Evolutionary conservation across 805 yeast genomes (phyloP).

Genomic region (Priceomyces haplophilus): DNA sequence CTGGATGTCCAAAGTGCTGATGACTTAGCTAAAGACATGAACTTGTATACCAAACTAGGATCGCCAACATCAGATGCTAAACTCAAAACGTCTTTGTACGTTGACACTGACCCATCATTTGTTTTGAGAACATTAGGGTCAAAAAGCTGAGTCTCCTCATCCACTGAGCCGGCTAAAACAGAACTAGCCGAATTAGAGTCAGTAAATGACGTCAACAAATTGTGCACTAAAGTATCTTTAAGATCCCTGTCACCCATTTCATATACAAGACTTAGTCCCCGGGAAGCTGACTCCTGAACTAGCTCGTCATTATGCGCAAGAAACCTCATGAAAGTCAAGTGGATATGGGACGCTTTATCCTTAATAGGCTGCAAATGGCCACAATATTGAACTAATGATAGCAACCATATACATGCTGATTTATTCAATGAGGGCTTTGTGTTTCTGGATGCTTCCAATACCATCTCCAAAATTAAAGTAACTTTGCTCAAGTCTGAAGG

Average conservation of each 20-base stretch:
- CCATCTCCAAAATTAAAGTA: conserved; percentile 40
- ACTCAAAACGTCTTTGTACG: conserved; percentile 84
- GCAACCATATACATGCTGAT: conserved; percentile 81
- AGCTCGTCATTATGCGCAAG: conserved; percentile 80
- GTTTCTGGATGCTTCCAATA: conserved; percentile 52
- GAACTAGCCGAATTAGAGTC: conserved; percentile 51
- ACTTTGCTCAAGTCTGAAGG: conserved; percentile 18
- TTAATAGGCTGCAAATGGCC: conserved; percentile 43
- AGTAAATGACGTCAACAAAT: conserved; percentile 73
- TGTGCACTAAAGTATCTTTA: conserved; percentile 70
- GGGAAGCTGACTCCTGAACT: conserved; percentile 87
- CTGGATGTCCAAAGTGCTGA: conserved; percentile 90
- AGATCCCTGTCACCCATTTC: conserved; percentile 69
- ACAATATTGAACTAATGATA: conserved; percentile 75
- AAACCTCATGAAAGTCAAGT: conserved; percentile 71
- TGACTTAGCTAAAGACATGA: conserved; percentile 86
- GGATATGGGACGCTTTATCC: conserved; percentile 56
- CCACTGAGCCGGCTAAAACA: conserved; percentile 62
- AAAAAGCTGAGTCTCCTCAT: conserved; percentile 78
- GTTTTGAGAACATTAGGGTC: conserved; percentile 79
- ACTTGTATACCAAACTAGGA: conserved; percentile 88
- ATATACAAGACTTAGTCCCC: conserved; percentile 80
- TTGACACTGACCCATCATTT: conserved; percentile 81
- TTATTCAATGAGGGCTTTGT: conserved; percentile 74
- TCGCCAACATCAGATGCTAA: conserved; percentile 95